Evolutionary conservation across 306 rosid genomes (phyloP).

Genomic region (Begonia fuchsioides): DNA sequence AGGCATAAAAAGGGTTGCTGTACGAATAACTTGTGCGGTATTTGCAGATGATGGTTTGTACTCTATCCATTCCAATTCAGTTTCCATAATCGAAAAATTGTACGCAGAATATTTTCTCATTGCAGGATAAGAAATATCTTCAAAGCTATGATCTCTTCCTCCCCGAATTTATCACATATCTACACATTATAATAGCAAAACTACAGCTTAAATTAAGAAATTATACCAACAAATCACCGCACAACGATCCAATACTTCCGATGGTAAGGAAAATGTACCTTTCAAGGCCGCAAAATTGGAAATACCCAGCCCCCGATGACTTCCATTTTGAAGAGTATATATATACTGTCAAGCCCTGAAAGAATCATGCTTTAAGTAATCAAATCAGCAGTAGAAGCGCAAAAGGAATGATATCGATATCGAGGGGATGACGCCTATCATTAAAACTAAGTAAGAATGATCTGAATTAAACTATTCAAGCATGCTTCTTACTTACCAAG

Average conservation of each 20-base stretch:
- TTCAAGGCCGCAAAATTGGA: background rate
- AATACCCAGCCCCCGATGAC: background rate
- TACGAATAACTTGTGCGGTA: constrained; percentile 61
- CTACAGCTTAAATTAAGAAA: background rate
- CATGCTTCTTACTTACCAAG: background rate
- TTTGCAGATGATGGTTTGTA: constrained; percentile 54
- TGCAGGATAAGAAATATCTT: constrained; percentile 17
- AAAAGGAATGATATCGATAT: background rate
- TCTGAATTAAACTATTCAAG: background rate
- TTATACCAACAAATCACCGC: background rate
- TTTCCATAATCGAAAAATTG: constrained; percentile 65
- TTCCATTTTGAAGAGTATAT: background rate
- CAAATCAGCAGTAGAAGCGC: background rate
- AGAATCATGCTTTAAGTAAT: background rate
- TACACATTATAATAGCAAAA: background rate
- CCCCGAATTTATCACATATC: background rate
- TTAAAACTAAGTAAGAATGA: no score
- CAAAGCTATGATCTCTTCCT: constrained; percentile 20
- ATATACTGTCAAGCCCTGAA: background rate
- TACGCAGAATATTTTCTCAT: constrained; percentile 18
- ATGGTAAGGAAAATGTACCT: background rate
- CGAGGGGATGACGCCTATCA: no score
- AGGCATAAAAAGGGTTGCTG: constrained; percentile 64
- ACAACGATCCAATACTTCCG: background rate
- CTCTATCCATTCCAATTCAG: constrained; percentile 59